Percentiles rank a stretch among this genome's conserved stretches.
Conservation (phyloP, 75 land plant species). For the Picea glauca region DNA sequence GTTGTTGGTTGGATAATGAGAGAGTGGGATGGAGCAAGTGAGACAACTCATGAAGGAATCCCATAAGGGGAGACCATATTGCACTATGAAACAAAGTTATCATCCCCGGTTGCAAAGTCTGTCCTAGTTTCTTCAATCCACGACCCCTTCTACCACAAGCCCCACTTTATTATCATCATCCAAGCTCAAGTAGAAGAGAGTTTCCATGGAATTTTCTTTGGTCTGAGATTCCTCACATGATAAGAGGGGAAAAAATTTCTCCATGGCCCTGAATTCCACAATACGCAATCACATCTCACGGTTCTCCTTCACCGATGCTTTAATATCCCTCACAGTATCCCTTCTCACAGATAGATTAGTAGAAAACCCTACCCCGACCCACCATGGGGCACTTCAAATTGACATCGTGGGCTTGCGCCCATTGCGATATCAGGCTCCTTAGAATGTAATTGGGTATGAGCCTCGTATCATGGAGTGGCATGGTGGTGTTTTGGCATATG, state of each 20-base stretch:
- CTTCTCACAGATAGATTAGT: not conserved
- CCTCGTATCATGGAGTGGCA: conserved; percentile 54
- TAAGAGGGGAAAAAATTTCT: conserved; percentile 35
- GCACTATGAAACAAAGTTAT: too few relatives aligned
- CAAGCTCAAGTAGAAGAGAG: conserved; percentile 53
- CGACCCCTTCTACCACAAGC: conserved; percentile 75
- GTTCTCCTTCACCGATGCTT: conserved; percentile 36
- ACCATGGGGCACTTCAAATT: conserved; percentile 19
- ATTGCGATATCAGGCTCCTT: conserved; percentile 62
- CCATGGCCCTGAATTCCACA: conserved; percentile 53
- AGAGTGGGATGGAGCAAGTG: too few relatives aligned
- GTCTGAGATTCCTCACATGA: conserved; percentile 19
- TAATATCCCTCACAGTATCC: conserved; percentile 22
- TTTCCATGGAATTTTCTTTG: conserved; percentile 36
- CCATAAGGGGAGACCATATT: too few relatives aligned
- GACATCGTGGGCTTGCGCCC: conserved; percentile 30
- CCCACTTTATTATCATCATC: conserved; percentile 90
- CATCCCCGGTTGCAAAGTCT: too few relatives aligned
- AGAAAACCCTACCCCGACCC: not conserved
- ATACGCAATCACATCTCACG: conserved; percentile 29
- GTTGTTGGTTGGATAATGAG: too few relatives aligned
- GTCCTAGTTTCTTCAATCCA: conserved; percentile 13
- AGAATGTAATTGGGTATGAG: conserved; percentile 91
- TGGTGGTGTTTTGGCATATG: conserved; percentile 76
- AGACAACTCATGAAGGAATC: too few relatives aligned